Percentiles rank a stretch among this genome's conserved stretches.
Conservation (phyloP, 768 basidiomycete species). For the Baorangia bicolor region DNA sequence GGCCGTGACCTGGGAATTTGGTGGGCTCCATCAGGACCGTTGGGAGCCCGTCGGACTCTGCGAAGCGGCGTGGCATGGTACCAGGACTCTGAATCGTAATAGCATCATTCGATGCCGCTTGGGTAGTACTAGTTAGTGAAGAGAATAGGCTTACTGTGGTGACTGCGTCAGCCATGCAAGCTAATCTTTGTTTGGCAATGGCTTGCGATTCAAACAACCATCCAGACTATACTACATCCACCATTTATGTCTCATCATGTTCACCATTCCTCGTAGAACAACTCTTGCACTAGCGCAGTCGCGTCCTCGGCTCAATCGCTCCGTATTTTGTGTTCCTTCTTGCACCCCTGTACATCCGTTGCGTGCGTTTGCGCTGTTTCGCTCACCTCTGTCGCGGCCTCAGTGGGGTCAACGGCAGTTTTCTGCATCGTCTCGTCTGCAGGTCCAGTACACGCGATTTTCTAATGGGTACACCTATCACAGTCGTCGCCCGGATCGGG, state of each 20-base stretch:
- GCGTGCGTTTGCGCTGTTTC: neutral
- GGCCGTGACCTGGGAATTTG: constrained; percentile 13
- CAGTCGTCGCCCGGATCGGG: constrained; percentile 5
- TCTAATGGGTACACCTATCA: constrained; percentile 9
- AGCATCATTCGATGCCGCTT: neutral
- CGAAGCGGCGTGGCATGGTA: neutral
- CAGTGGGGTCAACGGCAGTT: constrained; percentile 13
- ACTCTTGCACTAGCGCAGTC: constrained; percentile 1
- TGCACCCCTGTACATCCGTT: neutral
- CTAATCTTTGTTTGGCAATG: constrained; percentile 12
- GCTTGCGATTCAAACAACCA: constrained; percentile 11
- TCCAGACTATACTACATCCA: too few relatives aligned
- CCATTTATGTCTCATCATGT: constrained; percentile 10
- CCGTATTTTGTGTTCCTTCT: neutral
- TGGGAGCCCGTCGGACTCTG: neutral
- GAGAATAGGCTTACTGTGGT: neutral
- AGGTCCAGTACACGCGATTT: constrained; percentile 31
- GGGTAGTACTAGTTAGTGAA: neutral
- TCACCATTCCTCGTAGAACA: neutral
- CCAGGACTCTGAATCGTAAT: too few relatives aligned
- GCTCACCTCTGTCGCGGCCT: neutral
- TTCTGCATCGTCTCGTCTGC: constrained; percentile 19
- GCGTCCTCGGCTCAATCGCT: neutral
- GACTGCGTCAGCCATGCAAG: neutral
- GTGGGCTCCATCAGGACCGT: neutral